Evolutionary conservation across 139 green algal species (phyloP).

Genomic region (Tetradesmus obliquus): DNA sequence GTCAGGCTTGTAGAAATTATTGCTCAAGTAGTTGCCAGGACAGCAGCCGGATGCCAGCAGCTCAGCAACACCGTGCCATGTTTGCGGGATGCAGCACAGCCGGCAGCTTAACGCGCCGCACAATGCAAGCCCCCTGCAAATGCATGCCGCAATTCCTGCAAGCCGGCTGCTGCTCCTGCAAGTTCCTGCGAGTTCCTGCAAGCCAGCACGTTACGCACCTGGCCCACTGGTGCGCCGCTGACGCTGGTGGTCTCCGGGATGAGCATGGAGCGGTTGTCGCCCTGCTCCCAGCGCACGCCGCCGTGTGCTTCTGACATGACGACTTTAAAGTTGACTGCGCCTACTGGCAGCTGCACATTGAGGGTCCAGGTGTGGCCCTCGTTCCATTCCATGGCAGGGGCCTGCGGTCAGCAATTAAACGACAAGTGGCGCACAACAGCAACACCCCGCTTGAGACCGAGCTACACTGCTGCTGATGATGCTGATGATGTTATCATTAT

Average conservation of each 20-base stretch:
- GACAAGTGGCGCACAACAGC: not conserved
- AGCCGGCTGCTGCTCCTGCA: not conserved
- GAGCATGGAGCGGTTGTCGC: constrained; percentile 19
- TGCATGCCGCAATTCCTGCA: not conserved
- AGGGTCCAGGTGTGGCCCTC: constrained; percentile 51
- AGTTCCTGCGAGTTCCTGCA: not conserved
- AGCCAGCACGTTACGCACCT: not conserved
- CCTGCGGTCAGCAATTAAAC: not conserved
- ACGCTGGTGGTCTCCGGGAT: constrained; percentile 37
- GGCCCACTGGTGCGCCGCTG: constrained; percentile 29
- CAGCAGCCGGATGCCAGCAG: not conserved
- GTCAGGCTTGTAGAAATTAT: too few species aligned
- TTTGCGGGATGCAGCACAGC: not conserved
- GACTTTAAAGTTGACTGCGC: constrained; percentile 45
- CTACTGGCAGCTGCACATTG: constrained; percentile 42
- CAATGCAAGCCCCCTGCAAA: not conserved
- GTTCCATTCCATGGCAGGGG: constrained; percentile 38
- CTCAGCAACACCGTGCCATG: not conserved
- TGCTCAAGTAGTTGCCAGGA: not conserved
- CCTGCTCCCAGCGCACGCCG: constrained; percentile 35
- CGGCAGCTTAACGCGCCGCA: not conserved
- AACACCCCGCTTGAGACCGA: not conserved
- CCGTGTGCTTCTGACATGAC: constrained; percentile 41
- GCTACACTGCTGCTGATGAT: not conserved
- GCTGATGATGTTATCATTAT: not conserved